Base-by-base conservation (phyloP, 2,329 filamentous ascomycete species). In the Kalmusia sp. region DNA sequence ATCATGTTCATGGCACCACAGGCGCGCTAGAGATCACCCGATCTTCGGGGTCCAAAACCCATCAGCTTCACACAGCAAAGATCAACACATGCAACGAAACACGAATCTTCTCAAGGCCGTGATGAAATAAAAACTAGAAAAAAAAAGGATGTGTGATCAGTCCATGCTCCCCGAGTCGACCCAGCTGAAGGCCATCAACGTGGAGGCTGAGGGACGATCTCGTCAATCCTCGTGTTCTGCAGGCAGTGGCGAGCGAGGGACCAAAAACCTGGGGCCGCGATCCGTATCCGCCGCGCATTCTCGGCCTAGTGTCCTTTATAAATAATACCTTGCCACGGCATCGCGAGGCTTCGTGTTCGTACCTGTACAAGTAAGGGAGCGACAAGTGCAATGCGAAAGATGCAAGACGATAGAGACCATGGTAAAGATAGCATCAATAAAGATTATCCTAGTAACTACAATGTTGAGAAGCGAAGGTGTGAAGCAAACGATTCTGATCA, bases 261-360 rank as follows among this genome's bases (percentile, higher is more conserved):
- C 9, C n/a, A 11, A 22, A 21, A 9, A 22, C 6, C n/a, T 21
- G 19, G 17, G 17, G 19, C 17, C 17, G 35, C 17, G 35, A 22
- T 21, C 25, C 39, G 22, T 31, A 12, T 21, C 15, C 39, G 24
- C 39, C 5, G 15, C 34, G 15, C 5, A 17, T 8, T 9, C 6
- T 6, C 34, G 6, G n/a, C n/a, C 12, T 33, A 33, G 12, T 7
- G 12, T n/a, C 4, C 12, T 4, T 14, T 14, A 39, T 25, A 39
- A 39, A 39, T 39, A 39, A 39, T 9, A 39, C 37, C 21, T 39
- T 25, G 21, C 11, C 30, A 6, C 4, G 11, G 30, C 12, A 33
- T 33, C 30, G 30, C 38, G 14, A 38, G 28, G 19, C 34, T 15
- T 48, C 45, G 45, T 48, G 34, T 48, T 48, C 31, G 45, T 48